A percentile compares a stretch with the other conserved stretches of the same genome.
Conservation (phyloP, 495 filamentous ascomycete species). For the Letharia columbiana region DNA sequence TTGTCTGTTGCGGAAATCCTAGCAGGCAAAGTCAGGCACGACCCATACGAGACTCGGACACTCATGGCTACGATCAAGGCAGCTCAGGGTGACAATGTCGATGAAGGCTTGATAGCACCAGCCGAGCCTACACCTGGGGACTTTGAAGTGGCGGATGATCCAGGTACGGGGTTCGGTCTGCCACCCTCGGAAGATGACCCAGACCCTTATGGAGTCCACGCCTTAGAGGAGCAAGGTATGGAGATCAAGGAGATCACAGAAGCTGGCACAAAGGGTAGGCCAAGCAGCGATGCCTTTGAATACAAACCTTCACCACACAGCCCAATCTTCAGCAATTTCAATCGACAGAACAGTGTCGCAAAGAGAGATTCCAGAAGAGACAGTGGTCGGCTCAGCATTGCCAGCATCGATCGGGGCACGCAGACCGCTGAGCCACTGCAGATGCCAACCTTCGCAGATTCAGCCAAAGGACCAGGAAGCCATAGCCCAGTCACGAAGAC, state of each 20-base stretch:
- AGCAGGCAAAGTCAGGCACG: constrained; percentile 64
- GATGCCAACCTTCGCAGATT: constrained; percentile 35
- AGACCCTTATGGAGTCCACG: constrained; percentile 81
- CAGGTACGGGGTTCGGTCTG: constrained; percentile 55
- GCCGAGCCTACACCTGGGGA: constrained; percentile 66
- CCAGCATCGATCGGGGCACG: constrained; percentile 48
- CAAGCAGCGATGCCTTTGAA: constrained; percentile 67
- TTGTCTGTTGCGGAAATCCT: constrained; percentile 74
- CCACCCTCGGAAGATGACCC: constrained; percentile 67
- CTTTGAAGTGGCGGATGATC: constrained; percentile 45
- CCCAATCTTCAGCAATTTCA: constrained; percentile 62
- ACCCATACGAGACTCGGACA: constrained; percentile 53
- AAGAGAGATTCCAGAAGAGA: constrained; percentile 38
- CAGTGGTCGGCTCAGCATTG: constrained; percentile 57
- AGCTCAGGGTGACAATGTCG: constrained; percentile 74
- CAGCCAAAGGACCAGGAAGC: constrained; percentile 32
- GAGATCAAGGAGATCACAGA: constrained; percentile 58
- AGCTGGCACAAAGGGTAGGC: constrained; percentile 61
- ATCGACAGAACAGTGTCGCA: constrained; percentile 43
- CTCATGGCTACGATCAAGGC: constrained; percentile 75
- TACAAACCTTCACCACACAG: constrained; percentile 69
- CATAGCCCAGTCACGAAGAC: constrained; percentile 31
- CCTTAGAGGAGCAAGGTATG: constrained; percentile 73
- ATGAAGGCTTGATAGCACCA: constrained; percentile 44
- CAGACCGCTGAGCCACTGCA: constrained; percentile 51